Evolutionary conservation across 140 eudicot genomes (phyloP), one percentile per base, ranked within the genome.

Genomic region (Bidens hawaiensis): DNA sequence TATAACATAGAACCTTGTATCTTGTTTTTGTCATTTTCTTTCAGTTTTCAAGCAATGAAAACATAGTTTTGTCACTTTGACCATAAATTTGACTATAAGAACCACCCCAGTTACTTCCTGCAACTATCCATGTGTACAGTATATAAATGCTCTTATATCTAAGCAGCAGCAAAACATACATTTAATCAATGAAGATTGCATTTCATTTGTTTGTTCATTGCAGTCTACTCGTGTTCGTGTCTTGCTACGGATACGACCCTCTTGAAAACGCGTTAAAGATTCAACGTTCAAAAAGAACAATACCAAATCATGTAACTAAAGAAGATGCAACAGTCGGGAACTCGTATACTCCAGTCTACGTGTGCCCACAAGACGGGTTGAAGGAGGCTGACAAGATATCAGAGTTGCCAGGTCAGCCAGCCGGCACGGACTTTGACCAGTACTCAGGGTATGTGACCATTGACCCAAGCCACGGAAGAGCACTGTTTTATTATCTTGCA

Each of bases 371-470:
- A 56, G 80, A 72, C 6, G 88, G 88, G 13, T 53, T 73, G 53
- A 86, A 80, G 64, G 79, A 34, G 15, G 63, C 60, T 6, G 85
- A 82, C 62, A 77, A 72, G 62, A 75, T 83, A 50, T 27, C 55
- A 9, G 4, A 9, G 0, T 66, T 86, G 71, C 91, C 91, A 0
- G 94, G 89, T 15, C 80, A 85, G 34, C 94, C 94, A 4, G 18
- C 33, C 5, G 68, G 80, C 10, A 65, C 70, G 0, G 65, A 21
- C 55, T 76, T 82, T 64, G 75, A 70, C 4, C 94, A 85, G 42
- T 85, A 82, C 49, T 70, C 84, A 1, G 94, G 94, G 11, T 79
- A 85, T 67, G 89, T 85, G 6, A 85, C 85, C 0, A 80, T 85
- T 55, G 83, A 82, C 70, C 78, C 83, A 0, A 43, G 22, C 19